Conservation (phyloP, 78 protist genomes). For the Dictyostelium discoideum region DNA sequence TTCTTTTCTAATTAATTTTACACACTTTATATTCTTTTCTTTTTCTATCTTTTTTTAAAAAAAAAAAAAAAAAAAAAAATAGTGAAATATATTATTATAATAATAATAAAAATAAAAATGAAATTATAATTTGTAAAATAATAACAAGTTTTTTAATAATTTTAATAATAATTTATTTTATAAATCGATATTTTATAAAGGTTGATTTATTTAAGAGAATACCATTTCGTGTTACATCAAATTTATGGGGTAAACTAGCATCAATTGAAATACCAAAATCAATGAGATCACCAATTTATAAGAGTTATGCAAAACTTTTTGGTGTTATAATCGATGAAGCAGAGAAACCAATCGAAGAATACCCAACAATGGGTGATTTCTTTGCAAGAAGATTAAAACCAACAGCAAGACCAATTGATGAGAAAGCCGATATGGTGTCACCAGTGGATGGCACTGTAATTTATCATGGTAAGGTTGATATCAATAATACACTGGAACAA, state of each 20-base stretch:
- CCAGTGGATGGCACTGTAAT: slow-evolving; percentile 83
- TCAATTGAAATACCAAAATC: slow-evolving; percentile 36
- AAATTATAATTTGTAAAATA: background rate
- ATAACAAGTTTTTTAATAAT: background rate
- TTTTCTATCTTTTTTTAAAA: background rate
- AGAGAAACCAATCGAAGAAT: slow-evolving; percentile 58
- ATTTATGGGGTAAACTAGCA: slow-evolving; percentile 76
- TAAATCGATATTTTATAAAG: slow-evolving; percentile 10
- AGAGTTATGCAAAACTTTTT: slow-evolving; percentile 30
- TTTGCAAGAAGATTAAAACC: slow-evolving; percentile 48
- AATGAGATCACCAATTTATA: slow-evolving; percentile 32
- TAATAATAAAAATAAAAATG: background rate
- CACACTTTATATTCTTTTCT: background rate
- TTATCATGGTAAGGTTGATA: slow-evolving; percentile 61
- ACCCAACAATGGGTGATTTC: slow-evolving; percentile 50
- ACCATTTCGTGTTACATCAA: slow-evolving; percentile 75
- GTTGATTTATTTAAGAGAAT: slow-evolving; percentile 63
- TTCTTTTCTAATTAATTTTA: background rate
- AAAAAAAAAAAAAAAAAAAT: too few species aligned
- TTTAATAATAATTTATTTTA: background rate
- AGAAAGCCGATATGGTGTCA: background rate
- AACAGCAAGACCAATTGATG: slow-evolving; percentile 36
- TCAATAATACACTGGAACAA: slow-evolving; percentile 58
- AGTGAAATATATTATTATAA: background rate
- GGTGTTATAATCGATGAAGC: slow-evolving; percentile 67